Base-by-base conservation (phyloP, 495 filamentous ascomycete genomes). In the Clohesyomyces aquaticus region DNA sequence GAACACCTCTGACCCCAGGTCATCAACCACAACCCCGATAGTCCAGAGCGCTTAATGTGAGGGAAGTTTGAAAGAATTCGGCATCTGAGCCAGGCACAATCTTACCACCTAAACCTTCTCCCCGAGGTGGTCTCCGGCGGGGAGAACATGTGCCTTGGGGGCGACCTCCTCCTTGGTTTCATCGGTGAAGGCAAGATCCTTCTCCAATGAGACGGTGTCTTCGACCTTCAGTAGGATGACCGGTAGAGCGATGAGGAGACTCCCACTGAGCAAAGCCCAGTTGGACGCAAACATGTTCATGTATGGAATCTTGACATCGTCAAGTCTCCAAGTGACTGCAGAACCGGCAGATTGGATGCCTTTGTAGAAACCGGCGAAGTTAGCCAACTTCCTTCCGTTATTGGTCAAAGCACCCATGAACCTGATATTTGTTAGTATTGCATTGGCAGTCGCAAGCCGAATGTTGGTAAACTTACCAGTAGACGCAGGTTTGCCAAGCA, bases 311-410 rank as follows among this genome's bases (percentile, higher is more conserved):
- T 82, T 77, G 16, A 81, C 59, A 19, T 83, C 84, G 63, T 96
- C 92, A 14, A 75, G 25, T 55, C 87, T 81, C 90, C 89, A 96
- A 71, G 88, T 90, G 49, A 93, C 83, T n/a, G 91, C 93, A 6
- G 87, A 85, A 63, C 91, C 93, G n/a, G 91, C 91, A 27, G 90
- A 94, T 76, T 97, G 93, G 68, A 98, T 89, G n/a, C 90, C 91
- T 72, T 96, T 96, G 83, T 96, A 96, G 81, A 93, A 96, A 55
- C 93, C 93, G 29, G 91, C 86, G 70, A 94, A 89, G 79, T 96
- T 96, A 77, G 93, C 93, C 21, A 93, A 82, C 71, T 92, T 95
- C 71, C 92, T 89, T 63, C 88, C 84, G 48, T 94, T 95, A 80
- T 98, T 96, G 70, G 87, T 90, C 28, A 96, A 81, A 18, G 91